A percentile compares a stretch with the other conserved stretches of the same genome.
phyloP scores from a whole-genome alignment of 805 yeast genomes.

The Candida michaelii region DNA sequence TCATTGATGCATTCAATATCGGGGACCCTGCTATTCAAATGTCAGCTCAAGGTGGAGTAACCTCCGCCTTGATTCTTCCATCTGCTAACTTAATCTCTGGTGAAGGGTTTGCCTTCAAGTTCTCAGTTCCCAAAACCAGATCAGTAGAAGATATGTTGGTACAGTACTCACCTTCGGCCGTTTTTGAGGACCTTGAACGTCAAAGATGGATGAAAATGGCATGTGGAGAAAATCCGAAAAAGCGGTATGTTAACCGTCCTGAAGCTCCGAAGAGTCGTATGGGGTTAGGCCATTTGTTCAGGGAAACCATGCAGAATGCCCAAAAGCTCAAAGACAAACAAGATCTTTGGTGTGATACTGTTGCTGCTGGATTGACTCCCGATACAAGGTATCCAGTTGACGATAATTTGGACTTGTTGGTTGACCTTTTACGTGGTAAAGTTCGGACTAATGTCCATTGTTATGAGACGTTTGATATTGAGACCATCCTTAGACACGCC shows the following conservation, averaged over 20 bases:
- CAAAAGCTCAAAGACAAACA: constrained; percentile 1
- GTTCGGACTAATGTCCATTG: constrained; percentile 10
- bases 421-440: constrained; percentile 8
- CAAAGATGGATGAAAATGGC: constrained; percentile 12
- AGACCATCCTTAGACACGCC: constrained; percentile 10
- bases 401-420: constrained; percentile 6
- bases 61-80: constrained; percentile 9
- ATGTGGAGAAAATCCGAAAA: constrained; percentile 9
- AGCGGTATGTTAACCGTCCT: constrained; percentile 5
- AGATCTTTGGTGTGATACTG: constrained; percentile 8
- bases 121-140: constrained; percentile 5
- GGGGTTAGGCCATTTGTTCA: constrained; percentile 9
- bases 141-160: constrained; percentile 9
- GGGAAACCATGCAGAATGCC: constrained; percentile 7
- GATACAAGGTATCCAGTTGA: constrained; percentile 4
- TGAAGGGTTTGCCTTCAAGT: constrained; percentile 8
- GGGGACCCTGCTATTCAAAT: constrained; percentile 8
- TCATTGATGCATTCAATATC: constrained; percentile 8
- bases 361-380: background rate
- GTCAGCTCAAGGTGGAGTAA: constrained; percentile 6
- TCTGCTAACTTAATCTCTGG: constrained; percentile 10
- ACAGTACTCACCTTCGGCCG: background rate
- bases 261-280: constrained; percentile 8
- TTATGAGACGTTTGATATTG: constrained; percentile 11
- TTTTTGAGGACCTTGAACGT: background rate